A percentile compares a stretch with the other conserved stretches of the same genome.
Conservation (phyloP, 805 yeast species). For the Zygotorulaspora chibaensis region DNA sequence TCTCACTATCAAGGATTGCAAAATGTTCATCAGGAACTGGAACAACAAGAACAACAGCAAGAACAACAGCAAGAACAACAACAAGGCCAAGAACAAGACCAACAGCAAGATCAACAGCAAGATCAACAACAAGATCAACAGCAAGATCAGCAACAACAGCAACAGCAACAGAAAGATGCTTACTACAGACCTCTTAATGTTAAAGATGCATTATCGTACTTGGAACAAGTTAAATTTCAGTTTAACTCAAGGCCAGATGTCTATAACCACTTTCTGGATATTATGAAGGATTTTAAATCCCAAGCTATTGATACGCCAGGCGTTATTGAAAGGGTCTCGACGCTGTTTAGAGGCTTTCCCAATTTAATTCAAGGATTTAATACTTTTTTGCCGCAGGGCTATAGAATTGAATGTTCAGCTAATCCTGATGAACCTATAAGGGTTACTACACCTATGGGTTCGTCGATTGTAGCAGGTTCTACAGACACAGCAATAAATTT, state of each 20-base stretch:
- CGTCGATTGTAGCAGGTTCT: slow-evolving; percentile 45
- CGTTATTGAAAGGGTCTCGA: slow-evolving; percentile 91
- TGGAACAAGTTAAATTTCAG: slow-evolving; percentile 93
- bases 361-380: slow-evolving; percentile 94
- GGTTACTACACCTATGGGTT: slow-evolving; percentile 94
- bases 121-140: slow-evolving; percentile 20
- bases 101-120: slow-evolving; percentile 6
- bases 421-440: slow-evolving; percentile 89
- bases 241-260: slow-evolving; percentile 92
- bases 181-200: slow-evolving; percentile 82
- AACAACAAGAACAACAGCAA: slow-evolving; percentile 13
- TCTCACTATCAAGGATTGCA: slow-evolving; percentile 8
- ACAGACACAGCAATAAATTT: slow-evolving; percentile 28
- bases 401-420: slow-evolving; percentile 82
- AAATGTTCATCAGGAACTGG: slow-evolving; percentile 14
- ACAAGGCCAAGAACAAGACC: slow-evolving; percentile 17
- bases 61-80: slow-evolving; percentile 11
- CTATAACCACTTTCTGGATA: slow-evolving; percentile 91
- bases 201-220: slow-evolving; percentile 89
- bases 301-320: slow-evolving; percentile 98
- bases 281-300: slow-evolving; percentile 97
- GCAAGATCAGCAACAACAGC: slow-evolving; percentile 13
- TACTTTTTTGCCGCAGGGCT: slow-evolving; percentile 96
- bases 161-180: slow-evolving; percentile 19
- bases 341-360: slow-evolving; percentile 88